phyloP scores from a whole-genome alignment of 2,329 filamentous ascomycete genomes.

The Calonectria honghensis region DNA sequence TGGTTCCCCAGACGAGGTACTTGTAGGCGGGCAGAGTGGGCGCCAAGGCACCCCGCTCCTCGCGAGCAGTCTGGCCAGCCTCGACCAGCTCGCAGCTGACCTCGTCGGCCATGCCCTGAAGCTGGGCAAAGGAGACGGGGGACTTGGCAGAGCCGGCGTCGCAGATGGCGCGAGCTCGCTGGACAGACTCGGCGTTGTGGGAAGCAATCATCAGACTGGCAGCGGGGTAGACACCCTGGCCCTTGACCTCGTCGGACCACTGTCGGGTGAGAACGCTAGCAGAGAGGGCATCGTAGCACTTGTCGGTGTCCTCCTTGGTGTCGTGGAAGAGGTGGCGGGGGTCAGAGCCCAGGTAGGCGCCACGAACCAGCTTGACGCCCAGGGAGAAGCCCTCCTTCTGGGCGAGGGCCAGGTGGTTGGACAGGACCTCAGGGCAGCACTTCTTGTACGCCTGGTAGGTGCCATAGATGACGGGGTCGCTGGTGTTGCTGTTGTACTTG shows the following conservation, averaged over 20 bases:
- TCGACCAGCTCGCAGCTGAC: constrained; percentile 80
- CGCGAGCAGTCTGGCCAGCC: constrained; percentile 57
- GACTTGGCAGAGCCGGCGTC: constrained; percentile 65
- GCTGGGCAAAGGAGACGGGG: constrained; percentile 75
- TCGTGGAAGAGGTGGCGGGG: constrained; percentile 82
- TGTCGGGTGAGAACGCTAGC: constrained; percentile 78
- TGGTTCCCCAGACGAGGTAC: constrained; percentile 82
- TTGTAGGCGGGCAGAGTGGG: constrained; percentile 77
- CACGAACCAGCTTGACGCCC: constrained; percentile 85
- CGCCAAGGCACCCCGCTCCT: constrained; percentile 52
- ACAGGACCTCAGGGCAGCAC: constrained; percentile 73
- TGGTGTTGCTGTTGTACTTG: constrained; percentile 81
- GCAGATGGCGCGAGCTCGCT: constrained; percentile 71
- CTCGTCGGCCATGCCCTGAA: constrained; percentile 97
- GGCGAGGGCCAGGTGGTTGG: constrained; percentile 76
- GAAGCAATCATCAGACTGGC: constrained; percentile 84
- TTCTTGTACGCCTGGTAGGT: constrained; percentile 89
- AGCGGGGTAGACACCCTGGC: constrained; percentile 69
- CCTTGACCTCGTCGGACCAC: constrained; percentile 60
- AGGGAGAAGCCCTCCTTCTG: constrained; percentile 77
- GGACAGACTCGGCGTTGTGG: constrained; percentile 86
- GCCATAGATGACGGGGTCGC: constrained; percentile 83
- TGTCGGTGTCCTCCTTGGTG: constrained; percentile 82
- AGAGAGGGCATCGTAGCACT: constrained; percentile 82
- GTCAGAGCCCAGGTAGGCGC: constrained; percentile 83